Percentiles rank a stretch among this genome's conserved stretches.
Conservation (phyloP, 116 monocot species). For the Iris pallida region DNA sequence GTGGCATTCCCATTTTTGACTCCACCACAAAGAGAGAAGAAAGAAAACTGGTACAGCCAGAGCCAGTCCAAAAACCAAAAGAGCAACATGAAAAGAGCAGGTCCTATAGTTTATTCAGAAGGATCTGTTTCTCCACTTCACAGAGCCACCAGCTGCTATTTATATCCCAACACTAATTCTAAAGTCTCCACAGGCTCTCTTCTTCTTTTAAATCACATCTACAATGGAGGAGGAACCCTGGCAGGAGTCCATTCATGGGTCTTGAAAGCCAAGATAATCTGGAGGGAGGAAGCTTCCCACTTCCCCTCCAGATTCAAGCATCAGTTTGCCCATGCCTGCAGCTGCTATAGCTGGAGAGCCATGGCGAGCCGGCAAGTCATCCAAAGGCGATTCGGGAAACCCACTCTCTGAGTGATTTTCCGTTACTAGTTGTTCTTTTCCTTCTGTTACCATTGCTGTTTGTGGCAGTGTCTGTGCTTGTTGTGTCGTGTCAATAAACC, state of each 20-base stretch:
- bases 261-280: slow-evolving; percentile 13
- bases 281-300: slow-evolving; percentile 12
- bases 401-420: slow-evolving; percentile 8
- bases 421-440: background rate
- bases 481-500: background rate
- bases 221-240: slow-evolving; percentile 10
- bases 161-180: slow-evolving; percentile 15
- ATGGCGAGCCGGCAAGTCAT: slow-evolving; percentile 50
- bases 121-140: slow-evolving; percentile 5
- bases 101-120: background rate
- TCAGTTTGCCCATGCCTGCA: background rate
- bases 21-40: background rate
- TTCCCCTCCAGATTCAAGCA: background rate
- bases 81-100: background rate
- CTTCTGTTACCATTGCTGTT: background rate
- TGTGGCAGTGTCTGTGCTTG: background rate
- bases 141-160: slow-evolving; percentile 1
- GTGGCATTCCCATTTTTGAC: too few species aligned
- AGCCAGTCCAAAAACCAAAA: slow-evolving; percentile 2
- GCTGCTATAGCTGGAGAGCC: slow-evolving; percentile 17
- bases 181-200: slow-evolving; percentile 10
- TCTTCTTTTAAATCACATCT: background rate
- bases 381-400: slow-evolving; percentile 11
- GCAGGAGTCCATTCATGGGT: slow-evolving; percentile 32
- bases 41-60: background rate